Evolutionary conservation across 2,329 filamentous ascomycete genomes (phyloP).

Genomic region (Pestalotiopsis sp.): DNA sequence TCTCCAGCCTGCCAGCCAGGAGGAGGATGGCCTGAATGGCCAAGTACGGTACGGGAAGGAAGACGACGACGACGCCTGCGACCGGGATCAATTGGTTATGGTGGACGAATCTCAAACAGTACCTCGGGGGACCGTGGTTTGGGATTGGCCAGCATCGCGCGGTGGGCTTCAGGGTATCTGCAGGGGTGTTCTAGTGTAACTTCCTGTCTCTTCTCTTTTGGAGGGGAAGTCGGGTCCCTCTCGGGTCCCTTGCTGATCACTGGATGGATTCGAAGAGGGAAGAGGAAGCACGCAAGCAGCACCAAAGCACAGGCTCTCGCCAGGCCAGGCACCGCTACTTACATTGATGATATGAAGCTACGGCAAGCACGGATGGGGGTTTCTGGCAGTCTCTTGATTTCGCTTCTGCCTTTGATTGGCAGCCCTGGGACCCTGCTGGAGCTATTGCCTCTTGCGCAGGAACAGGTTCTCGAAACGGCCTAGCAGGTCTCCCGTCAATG

Average conservation of each 20-base stretch:
- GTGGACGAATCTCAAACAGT: background rate
- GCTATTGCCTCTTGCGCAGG: constrained; percentile 3
- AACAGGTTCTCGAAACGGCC: constrained; percentile 1
- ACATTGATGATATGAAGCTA: background rate
- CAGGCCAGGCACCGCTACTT: background rate
- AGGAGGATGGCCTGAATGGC: background rate
- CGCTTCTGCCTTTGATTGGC: constrained; percentile 1
- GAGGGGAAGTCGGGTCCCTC: no score
- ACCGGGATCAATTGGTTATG: background rate
- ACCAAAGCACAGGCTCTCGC: no score
- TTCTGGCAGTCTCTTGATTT: no score
- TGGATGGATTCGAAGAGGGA: no score
- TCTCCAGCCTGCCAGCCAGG: background rate
- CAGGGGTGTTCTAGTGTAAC: background rate
- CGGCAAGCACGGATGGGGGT: constrained; percentile 7
- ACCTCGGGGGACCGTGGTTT: background rate
- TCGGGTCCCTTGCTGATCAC: no score
- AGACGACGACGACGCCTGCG: background rate
- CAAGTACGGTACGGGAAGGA: background rate
- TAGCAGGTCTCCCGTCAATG: constrained; percentile 2
- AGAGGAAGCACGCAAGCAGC: no score
- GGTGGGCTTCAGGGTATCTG: background rate
- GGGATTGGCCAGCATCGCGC: constrained; percentile 6
- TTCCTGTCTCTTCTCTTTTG: background rate
- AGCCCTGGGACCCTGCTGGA: background rate